A percentile compares a stretch with the other conserved stretches of the same genome.
Evolutionary conservation across 352 stramenopile genomes (phyloP).

Genomic region (Pythium myriotylum): DNA sequence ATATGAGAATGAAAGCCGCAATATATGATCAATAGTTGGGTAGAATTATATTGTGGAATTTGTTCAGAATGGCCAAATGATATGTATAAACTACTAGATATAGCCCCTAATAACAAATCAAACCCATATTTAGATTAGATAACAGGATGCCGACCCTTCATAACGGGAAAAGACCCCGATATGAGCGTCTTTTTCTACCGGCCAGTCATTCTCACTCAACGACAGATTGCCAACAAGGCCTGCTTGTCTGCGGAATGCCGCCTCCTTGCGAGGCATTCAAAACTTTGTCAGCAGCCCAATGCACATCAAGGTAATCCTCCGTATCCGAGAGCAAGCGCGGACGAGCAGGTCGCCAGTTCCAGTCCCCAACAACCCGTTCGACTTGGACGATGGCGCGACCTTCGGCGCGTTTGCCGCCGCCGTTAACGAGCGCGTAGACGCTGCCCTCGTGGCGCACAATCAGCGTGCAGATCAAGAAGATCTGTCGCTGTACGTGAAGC

Average conservation of each 20-base stretch:
- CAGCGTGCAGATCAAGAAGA: not conserved
- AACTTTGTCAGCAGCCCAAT: not conserved
- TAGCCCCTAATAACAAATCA: not conserved
- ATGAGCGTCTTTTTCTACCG: no score
- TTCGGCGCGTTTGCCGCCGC: not conserved
- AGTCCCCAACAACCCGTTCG: not conserved
- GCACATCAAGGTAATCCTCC: not conserved
- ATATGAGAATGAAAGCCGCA: no score
- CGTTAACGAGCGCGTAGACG: not conserved
- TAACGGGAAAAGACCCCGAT: no score
- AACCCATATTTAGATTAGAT: not conserved
- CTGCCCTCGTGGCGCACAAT: not conserved
- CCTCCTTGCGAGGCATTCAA: no score
- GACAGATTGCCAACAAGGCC: no score
- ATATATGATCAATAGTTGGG: no score
- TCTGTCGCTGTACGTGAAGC: not conserved
- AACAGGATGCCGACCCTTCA: not conserved
- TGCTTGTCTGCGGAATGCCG: no score
- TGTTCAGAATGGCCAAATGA: not conserved
- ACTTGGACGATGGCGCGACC: not conserved
- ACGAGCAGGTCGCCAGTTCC: not conserved
- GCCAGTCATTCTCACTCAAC: no score
- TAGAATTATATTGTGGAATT: not conserved
- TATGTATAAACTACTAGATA: not conserved
- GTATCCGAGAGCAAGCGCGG: not conserved